A percentile compares a stretch with the other conserved stretches of the same genome.
Conservation (phyloP, 2,329 filamentous ascomycete species). For the Nannizzia gypsea region DNA sequence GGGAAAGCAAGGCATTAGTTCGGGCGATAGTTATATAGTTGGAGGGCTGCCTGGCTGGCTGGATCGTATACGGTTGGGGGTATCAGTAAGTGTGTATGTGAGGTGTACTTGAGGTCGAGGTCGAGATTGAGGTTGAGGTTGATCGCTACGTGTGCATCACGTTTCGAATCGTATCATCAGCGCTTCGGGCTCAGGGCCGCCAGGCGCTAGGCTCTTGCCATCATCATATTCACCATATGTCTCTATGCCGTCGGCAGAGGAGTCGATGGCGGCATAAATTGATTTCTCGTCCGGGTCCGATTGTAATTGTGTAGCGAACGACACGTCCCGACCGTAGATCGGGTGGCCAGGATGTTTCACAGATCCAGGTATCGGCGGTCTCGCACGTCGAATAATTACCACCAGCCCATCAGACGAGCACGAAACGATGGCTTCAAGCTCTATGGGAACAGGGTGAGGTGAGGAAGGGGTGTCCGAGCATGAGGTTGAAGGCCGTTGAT, state of each 20-base stretch:
- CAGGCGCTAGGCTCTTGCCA: conserved; percentile 7
- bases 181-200: conserved; percentile 43
- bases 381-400: conserved; percentile 63
- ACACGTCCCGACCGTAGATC: conserved; percentile 48
- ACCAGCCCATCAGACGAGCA: conserved; percentile 82
- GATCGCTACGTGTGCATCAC: conserved; percentile 20
- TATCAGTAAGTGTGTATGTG: not conserved
- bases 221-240: not conserved
- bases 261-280: not conserved
- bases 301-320: conserved; percentile 69
- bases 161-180: conserved; percentile 72
- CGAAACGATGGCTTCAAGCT: conserved; percentile 81
- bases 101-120: no score
- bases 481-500: not conserved
- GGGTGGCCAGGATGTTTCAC: conserved; percentile 30
- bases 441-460: conserved; percentile 33
- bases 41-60: no score
- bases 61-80: no score
- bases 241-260: conserved; percentile 18
- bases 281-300: not conserved
- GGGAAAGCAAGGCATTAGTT: not conserved
- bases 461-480: not conserved
- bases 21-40: no score
- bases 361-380: conserved; percentile 50
- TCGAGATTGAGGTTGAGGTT: not conserved